Conservation (phyloP, 192 early-diverging fungal species). For the Mortierella alpina region DNA sequence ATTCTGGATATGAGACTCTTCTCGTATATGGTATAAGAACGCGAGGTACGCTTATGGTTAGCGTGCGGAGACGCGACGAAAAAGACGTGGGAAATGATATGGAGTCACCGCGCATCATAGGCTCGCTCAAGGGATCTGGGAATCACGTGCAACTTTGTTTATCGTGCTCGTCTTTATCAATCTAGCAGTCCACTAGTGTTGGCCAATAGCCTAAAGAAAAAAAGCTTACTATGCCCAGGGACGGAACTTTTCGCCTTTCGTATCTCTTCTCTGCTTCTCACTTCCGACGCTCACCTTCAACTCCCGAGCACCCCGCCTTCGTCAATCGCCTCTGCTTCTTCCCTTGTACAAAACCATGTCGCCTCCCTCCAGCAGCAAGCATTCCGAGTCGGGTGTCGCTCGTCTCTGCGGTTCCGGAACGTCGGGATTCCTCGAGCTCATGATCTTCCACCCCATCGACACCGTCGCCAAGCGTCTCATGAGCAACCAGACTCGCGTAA, state of each 20-base stretch:
- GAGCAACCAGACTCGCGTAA: slow-evolving; percentile 89
- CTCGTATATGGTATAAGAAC: too few relatives aligned
- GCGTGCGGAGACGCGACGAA: too few relatives aligned
- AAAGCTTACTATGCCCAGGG: background rate
- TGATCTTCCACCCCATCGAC: slow-evolving; percentile 98
- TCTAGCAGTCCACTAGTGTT: slow-evolving; percentile 9
- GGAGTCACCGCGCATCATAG: too few relatives aligned
- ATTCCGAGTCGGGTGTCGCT: slow-evolving; percentile 89
- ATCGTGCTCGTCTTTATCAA: slow-evolving; percentile 1
- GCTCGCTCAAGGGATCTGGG: too few relatives aligned
- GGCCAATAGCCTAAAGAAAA: background rate
- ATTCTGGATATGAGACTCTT: too few relatives aligned
- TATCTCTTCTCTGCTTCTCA: background rate
- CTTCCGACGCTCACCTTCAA: slow-evolving; percentile 16
- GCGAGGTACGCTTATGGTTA: too few relatives aligned
- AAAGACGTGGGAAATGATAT: too few relatives aligned
- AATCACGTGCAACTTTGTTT: background rate
- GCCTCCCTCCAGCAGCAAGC: slow-evolving; percentile 65
- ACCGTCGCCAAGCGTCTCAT: slow-evolving; percentile 99
- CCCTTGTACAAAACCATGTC: slow-evolving; percentile 49
- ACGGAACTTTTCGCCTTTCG: slow-evolving; percentile 3
- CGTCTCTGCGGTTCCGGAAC: slow-evolving; percentile 90
- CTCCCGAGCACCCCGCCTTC: background rate
- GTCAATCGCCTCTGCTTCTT: background rate
- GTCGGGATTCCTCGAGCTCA: slow-evolving; percentile 93